These are phyloP conservation scores for Lasiodiplodia sp. DNA, from an alignment of 2,329 filamentous ascomycete species.

Conservation along the genomic window DNA sequence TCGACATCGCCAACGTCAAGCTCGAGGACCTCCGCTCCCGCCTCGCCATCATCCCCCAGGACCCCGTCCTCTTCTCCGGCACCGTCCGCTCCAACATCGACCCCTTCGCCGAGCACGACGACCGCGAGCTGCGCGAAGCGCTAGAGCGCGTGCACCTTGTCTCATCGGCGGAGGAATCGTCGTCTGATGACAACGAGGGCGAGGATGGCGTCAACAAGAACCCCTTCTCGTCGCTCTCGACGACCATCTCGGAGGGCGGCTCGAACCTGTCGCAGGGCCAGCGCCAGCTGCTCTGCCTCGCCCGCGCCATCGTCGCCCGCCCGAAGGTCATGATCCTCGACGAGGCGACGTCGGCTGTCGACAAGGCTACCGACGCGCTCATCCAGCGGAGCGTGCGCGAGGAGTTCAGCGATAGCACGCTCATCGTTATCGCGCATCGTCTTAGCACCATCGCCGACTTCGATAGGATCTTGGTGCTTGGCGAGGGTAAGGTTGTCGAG, in stretches of 20 bases:
- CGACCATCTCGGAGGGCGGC: conserved; percentile 33
- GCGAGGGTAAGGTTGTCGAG: conserved; percentile 38
- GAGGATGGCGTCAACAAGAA: conserved; percentile 31
- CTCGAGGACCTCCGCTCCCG: conserved; percentile 75
- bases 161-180: not conserved
- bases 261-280: conserved; percentile 36
- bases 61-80: conserved; percentile 82
- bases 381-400: conserved; percentile 35
- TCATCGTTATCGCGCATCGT: conserved; percentile 41
- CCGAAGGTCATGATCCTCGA: conserved; percentile 82
- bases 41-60: conserved; percentile 82
- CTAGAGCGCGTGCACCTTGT: conserved; percentile 75
- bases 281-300: conserved; percentile 37
- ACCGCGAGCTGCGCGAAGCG: conserved; percentile 73
- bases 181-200: not conserved
- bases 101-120: conserved; percentile 74
- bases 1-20: conserved; percentile 76
- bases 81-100: conserved; percentile 80
- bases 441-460: conserved; percentile 37
- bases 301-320: conserved; percentile 45
- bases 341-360: conserved; percentile 73
- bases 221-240: conserved; percentile 33
- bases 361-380: conserved; percentile 35
- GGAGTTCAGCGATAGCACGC: conserved; percentile 35
- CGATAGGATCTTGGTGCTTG: conserved; percentile 38